Conservation (phyloP, 192 early-diverging fungal genomes). For the Podila minutissima region DNA sequence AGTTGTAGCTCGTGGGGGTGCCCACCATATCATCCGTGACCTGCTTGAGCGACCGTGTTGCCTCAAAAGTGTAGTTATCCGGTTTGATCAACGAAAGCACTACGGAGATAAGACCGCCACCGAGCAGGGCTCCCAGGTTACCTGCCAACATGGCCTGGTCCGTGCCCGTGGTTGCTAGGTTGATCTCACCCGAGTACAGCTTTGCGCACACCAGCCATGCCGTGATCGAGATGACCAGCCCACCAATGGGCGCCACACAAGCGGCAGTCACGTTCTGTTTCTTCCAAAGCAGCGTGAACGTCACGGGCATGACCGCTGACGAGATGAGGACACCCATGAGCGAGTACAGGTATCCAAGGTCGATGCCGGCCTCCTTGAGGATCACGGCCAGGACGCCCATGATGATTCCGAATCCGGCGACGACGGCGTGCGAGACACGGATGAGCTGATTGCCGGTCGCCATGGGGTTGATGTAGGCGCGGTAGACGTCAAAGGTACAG, state of each 20-base stretch:
- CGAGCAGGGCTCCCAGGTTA: slow-evolving; percentile 61
- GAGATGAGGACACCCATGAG: slow-evolving; percentile 76
- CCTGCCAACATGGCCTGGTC: slow-evolving; percentile 84
- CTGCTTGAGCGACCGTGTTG: slow-evolving; percentile 56
- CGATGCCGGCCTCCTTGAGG: slow-evolving; percentile 68
- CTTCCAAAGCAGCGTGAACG: slow-evolving; percentile 72
- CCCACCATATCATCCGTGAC: slow-evolving; percentile 49
- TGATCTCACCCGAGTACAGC: slow-evolving; percentile 64
- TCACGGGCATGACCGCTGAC: slow-evolving; percentile 71
- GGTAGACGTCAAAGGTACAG: slow-evolving; percentile 77
- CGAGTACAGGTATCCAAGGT: slow-evolving; percentile 72
- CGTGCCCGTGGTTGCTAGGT: slow-evolving; percentile 62
- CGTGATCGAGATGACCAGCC: slow-evolving; percentile 60
- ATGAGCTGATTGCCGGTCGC: slow-evolving; percentile 72
- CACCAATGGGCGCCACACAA: slow-evolving; percentile 60
- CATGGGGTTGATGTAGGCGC: slow-evolving; percentile 74
- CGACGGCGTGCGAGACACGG: slow-evolving; percentile 58
- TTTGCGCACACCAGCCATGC: slow-evolving; percentile 70
- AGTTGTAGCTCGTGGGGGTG: slow-evolving; percentile 20
- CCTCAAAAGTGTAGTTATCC: slow-evolving; percentile 70
- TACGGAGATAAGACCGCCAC: slow-evolving; percentile 35
- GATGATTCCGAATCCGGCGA: slow-evolving; percentile 71
- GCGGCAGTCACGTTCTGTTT: slow-evolving; percentile 71
- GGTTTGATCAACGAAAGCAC: slow-evolving; percentile 55
- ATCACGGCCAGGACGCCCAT: slow-evolving; percentile 75